These are phyloP conservation scores for Pseudofabraea citricarpa DNA, from an alignment of 2,329 filamentous ascomycete species.

Conservation along the genomic window DNA sequence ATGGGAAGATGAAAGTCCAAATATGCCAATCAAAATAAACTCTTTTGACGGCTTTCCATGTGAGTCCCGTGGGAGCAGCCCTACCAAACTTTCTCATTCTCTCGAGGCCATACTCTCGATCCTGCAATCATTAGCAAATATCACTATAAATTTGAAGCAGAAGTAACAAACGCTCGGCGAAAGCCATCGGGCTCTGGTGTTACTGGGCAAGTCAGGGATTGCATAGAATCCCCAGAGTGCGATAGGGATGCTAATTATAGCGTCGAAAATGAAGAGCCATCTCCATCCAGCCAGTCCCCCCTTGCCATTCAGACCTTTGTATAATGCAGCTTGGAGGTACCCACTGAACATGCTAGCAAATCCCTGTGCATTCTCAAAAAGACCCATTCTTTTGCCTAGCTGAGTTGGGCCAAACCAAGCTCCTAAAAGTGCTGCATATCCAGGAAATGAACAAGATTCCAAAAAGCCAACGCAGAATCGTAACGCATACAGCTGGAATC, in stretches of 20 bases:
- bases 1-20: constrained; percentile 7
- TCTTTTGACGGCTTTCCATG: constrained; percentile 2
- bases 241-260: constrained; percentile 17
- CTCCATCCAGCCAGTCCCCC: constrained; percentile 16
- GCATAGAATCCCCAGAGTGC: constrained; percentile 12
- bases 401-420: constrained; percentile 5
- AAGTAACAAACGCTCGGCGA: constrained; percentile 47
- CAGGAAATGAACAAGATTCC: constrained; percentile 4
- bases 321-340: constrained; percentile 17
- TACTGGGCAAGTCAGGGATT: constrained; percentile 6
- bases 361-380: not conserved
- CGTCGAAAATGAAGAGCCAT: constrained; percentile 22
- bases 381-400: constrained; percentile 2
- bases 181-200: constrained; percentile 13
- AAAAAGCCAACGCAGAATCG: constrained; percentile 34
- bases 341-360: constrained; percentile 24
- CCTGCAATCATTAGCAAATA: constrained; percentile 39
- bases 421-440: constrained; percentile 1
- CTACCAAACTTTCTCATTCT: constrained; percentile 4
- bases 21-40: constrained; percentile 30
- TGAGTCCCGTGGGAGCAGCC: not conserved
- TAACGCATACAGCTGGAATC: constrained; percentile 13
- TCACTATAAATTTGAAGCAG: constrained; percentile 41
- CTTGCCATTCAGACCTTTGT: constrained; percentile 15
- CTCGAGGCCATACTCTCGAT: constrained; percentile 34